Percentiles rank a stretch among this genome's conserved stretches.
These are phyloP conservation scores for Lagenidium sp. DNA, from an alignment of 352 stramenopile genomes.

Conservation along the genomic window DNA sequence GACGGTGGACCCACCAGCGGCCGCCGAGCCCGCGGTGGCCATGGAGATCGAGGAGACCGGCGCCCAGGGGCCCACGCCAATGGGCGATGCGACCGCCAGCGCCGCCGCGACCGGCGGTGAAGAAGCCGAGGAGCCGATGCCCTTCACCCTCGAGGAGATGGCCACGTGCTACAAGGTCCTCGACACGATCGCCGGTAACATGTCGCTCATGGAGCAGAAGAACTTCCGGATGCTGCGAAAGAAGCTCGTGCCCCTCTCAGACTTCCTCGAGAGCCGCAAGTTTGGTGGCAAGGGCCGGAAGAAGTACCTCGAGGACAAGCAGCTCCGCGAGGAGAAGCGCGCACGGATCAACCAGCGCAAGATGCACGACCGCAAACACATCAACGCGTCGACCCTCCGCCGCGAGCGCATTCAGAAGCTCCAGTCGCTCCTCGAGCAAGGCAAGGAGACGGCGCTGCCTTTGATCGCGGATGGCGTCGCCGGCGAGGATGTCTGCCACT, in stretches of 20 bases:
- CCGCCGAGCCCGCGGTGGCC: conserved; percentile 3
- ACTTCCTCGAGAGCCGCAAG: conserved; percentile 79
- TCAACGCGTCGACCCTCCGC: conserved; percentile 88
- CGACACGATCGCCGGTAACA: conserved; percentile 35
- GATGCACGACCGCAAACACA: conserved; percentile 91
- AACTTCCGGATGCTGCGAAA: conserved; percentile 76
- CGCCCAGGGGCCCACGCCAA: neutral
- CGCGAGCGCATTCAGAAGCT: conserved; percentile 89
- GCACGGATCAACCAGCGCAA: conserved; percentile 76
- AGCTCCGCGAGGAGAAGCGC: conserved; percentile 77
- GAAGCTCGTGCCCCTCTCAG: conserved; percentile 61
- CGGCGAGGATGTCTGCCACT: conserved; percentile 50
- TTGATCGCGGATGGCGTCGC: conserved; percentile 91
- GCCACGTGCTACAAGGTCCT: conserved; percentile 54
- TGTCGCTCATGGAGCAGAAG: conserved; percentile 49
- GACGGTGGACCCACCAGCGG: no score
- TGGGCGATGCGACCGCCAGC: neutral
- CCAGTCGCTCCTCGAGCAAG: conserved; percentile 82
- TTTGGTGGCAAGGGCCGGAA: conserved; percentile 77
- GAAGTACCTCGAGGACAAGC: conserved; percentile 86
- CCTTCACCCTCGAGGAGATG: conserved; percentile 67
- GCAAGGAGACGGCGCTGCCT: conserved; percentile 56
- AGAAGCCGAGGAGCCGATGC: conserved; percentile 33
- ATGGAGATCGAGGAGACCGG: conserved; percentile 24
- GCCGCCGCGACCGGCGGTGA: neutral